phyloP scores from a whole-genome alignment of 2,329 filamentous ascomycete genomes.

The Trichothecium roseum region DNA sequence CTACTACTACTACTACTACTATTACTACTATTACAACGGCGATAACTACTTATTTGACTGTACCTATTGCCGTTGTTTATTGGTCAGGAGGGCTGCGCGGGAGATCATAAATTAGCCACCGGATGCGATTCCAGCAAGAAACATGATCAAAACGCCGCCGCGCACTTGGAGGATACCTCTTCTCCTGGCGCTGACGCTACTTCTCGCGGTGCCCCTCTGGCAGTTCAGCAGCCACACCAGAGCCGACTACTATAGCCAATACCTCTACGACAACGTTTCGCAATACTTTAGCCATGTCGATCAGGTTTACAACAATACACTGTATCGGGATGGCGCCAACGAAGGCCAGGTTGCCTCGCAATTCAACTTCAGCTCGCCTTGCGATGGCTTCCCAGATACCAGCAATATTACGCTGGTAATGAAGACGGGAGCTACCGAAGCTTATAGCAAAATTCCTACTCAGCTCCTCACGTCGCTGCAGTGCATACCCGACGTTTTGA shows the following conservation, averaged over 20 bases:
- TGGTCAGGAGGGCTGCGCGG: too few relatives aligned
- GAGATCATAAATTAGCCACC: too few relatives aligned
- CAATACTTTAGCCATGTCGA: slow-evolving; percentile 16
- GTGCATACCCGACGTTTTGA: slow-evolving; percentile 38
- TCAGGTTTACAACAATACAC: slow-evolving; percentile 26
- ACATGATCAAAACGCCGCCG: slow-evolving; percentile 9
- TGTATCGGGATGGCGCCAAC: slow-evolving; percentile 24
- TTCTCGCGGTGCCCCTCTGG: slow-evolving; percentile 19
- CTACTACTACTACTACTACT: too few relatives aligned
- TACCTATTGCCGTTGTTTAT: too few relatives aligned
- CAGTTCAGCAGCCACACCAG: slow-evolving; percentile 15
- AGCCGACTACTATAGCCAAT: slow-evolving; percentile 12
- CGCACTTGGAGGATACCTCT: slow-evolving; percentile 17
- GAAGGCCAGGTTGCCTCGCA: slow-evolving; percentile 17
- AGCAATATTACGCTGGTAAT: slow-evolving; percentile 39
- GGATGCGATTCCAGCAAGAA: not conserved
- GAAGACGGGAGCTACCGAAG: slow-evolving; percentile 47
- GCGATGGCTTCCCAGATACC: slow-evolving; percentile 30
- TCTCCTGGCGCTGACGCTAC: slow-evolving; percentile 15
- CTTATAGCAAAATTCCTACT: slow-evolving; percentile 39
- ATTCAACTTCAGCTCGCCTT: slow-evolving; percentile 21
- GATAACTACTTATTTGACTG: too few relatives aligned
- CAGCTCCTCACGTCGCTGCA: slow-evolving; percentile 42
- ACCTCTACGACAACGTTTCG: slow-evolving; percentile 18
- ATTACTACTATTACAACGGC: too few relatives aligned